Conservation (phyloP, 2,329 filamentous ascomycete genomes). For the Aspergillus fumigatiaffinis region DNA sequence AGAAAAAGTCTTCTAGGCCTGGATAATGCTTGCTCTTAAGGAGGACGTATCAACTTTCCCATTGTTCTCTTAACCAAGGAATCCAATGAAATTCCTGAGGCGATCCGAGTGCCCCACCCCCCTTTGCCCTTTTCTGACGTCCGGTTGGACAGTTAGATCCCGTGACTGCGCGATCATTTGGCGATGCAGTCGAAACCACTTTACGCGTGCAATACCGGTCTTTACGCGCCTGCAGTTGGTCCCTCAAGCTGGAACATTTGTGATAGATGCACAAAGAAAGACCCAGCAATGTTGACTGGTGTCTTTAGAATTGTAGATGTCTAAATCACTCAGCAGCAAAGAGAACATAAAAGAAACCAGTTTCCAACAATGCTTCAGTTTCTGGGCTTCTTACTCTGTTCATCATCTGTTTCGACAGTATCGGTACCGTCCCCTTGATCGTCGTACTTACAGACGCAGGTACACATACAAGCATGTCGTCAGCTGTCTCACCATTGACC, state of each 20-base stretch:
- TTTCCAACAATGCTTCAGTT: neutral
- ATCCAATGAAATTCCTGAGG: neutral
- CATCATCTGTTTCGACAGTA: neutral
- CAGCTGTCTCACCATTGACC: neutral
- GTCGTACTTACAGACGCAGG: neutral
- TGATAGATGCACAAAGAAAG: conserved; percentile 1
- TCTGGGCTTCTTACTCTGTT: neutral
- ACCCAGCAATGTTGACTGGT: neutral
- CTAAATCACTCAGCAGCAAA: neutral
- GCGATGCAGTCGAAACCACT: conserved; percentile 28
- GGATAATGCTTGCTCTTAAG: neutral
- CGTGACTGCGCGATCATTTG: conserved; percentile 38
- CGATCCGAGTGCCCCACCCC: neutral
- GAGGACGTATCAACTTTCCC: neutral
- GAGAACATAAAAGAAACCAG: neutral
- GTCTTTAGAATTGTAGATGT: neutral
- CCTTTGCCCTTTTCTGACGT: neutral
- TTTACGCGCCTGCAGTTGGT: conserved; percentile 24
- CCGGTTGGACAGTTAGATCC: conserved; percentile 22
- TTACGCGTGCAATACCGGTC: conserved; percentile 28
- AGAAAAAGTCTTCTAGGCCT: neutral
- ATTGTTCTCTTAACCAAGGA: neutral
- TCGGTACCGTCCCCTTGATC: neutral
- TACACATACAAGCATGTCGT: neutral
- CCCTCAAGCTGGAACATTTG: conserved; percentile 14